Conservation (phyloP, 2,329 filamentous ascomycete genomes). For the Xylaria sp. region DNA sequence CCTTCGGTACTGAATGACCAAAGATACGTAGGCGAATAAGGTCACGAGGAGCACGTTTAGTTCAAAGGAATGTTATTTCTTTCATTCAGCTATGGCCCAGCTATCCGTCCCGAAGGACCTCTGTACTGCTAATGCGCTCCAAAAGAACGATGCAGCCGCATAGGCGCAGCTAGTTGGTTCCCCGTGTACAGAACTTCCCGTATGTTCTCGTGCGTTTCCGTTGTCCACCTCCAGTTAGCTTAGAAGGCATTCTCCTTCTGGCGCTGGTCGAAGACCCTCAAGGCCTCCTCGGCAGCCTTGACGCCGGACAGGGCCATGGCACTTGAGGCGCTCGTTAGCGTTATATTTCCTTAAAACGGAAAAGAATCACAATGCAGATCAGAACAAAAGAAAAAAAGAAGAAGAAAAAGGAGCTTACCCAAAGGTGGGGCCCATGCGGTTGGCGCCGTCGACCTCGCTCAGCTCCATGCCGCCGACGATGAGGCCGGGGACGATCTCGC, state of each 20-base stretch:
- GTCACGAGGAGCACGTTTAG: too few relatives aligned
- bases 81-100: not conserved
- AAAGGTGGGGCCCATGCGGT: conserved; percentile 72
- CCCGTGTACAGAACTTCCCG: not conserved
- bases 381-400: too few relatives aligned
- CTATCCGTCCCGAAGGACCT: not conserved
- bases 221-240: conserved; percentile 16
- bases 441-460: conserved; percentile 86
- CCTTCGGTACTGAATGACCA: too few relatives aligned
- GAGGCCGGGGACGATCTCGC: conserved; percentile 83
- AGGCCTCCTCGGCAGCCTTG: conserved; percentile 86
- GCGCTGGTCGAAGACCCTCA: conserved; percentile 75
- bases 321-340: conserved; percentile 46
- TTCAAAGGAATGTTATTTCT: not conserved
- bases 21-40: too few relatives aligned
- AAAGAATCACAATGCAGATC: not conserved
- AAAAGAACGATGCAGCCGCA: not conserved
- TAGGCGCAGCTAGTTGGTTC: not conserved
- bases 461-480: conserved; percentile 97
- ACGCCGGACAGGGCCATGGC: conserved; percentile 87
- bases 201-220: not conserved
- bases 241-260: conserved; percentile 74
- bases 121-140: not conserved
- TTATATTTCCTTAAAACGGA: not conserved
- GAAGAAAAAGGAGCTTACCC: conserved; percentile 23